Conservation (phyloP, 164 flowering plant species). For the Warburgia ugandensis region DNA sequence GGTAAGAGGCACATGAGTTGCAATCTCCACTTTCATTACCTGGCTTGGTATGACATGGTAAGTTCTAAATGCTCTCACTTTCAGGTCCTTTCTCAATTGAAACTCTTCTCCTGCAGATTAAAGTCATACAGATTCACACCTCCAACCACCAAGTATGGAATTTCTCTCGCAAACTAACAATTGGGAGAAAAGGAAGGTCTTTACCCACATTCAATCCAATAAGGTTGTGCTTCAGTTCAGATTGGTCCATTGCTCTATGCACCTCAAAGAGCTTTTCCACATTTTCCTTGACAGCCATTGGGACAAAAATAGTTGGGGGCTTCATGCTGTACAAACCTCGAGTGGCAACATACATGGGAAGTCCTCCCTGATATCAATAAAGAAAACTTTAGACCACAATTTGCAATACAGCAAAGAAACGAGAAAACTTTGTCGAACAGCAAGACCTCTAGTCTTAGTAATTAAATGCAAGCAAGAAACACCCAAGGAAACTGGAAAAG, state of each 20-base stretch:
- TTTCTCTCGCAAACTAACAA: neutral
- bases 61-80: constrained; percentile 79
- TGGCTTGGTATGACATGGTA: constrained; percentile 79
- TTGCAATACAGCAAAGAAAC: neutral
- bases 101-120: constrained; percentile 66
- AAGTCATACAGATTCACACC: neutral
- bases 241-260: constrained; percentile 68
- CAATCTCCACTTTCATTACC: constrained; percentile 27
- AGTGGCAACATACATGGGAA: constrained; percentile 95
- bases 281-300: constrained; percentile 47
- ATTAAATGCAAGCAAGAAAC: neutral
- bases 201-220: constrained; percentile 75
- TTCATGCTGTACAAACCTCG: constrained; percentile 70
- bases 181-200: neutral
- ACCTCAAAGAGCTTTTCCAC: constrained; percentile 77
- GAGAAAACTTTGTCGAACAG: neutral
- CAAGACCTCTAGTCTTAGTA: neutral
- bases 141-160: too few species aligned
- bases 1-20: neutral
- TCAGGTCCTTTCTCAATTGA: constrained; percentile 58
- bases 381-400: neutral
- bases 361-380: constrained; percentile 61
- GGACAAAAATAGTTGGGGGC: constrained; percentile 85
- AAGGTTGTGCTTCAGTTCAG: constrained; percentile 65
- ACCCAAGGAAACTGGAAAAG: too few species aligned